These are phyloP conservation scores for Magnaporthiopsis rhizophila DNA, from an alignment of 2,329 filamentous ascomycete species.

Conservation along the genomic window DNA sequence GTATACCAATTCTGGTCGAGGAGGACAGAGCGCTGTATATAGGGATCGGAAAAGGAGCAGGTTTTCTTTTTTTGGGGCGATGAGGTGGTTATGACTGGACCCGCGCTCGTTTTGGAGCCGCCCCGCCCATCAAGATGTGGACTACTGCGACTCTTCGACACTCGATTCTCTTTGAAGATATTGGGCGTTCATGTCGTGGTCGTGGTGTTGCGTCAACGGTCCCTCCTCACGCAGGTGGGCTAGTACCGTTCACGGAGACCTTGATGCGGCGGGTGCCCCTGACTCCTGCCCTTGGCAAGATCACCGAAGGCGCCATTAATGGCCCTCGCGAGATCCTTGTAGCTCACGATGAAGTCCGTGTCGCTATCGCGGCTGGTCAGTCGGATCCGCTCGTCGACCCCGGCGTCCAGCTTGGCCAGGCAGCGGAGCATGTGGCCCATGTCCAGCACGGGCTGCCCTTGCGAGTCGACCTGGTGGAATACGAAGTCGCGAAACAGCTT, in stretches of 20 bases:
- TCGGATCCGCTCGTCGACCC: conserved; percentile 76
- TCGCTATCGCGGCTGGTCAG: conserved; percentile 86
- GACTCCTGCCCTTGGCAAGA: conserved; percentile 34
- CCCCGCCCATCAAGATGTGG: no score
- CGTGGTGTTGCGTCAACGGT: no score
- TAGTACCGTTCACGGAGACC: conserved; percentile 1
- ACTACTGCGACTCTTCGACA: no score
- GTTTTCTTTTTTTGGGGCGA: no score
- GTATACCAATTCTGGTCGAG: no score
- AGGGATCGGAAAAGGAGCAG: no score
- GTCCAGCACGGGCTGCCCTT: conserved; percentile 76
- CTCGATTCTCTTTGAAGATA: no score
- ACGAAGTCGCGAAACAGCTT: conserved; percentile 96
- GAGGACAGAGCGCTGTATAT: no score
- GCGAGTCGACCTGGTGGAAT: conserved; percentile 87
- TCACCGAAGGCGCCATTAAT: conserved; percentile 50
- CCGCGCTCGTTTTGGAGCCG: no score
- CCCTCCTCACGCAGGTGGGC: background rate
- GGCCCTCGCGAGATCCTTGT: conserved; percentile 75
- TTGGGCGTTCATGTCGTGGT: no score
- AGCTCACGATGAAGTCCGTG: conserved; percentile 79
- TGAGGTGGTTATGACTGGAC: no score
- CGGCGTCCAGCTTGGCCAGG: conserved; percentile 88
- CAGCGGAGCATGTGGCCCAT: conserved; percentile 80
- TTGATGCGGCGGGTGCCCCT: conserved; percentile 1